Evolutionary conservation across 306 rosid genomes (phyloP), one percentile per base, ranked within the genome.

Genomic region (Aeschynomene evenia): DNA sequence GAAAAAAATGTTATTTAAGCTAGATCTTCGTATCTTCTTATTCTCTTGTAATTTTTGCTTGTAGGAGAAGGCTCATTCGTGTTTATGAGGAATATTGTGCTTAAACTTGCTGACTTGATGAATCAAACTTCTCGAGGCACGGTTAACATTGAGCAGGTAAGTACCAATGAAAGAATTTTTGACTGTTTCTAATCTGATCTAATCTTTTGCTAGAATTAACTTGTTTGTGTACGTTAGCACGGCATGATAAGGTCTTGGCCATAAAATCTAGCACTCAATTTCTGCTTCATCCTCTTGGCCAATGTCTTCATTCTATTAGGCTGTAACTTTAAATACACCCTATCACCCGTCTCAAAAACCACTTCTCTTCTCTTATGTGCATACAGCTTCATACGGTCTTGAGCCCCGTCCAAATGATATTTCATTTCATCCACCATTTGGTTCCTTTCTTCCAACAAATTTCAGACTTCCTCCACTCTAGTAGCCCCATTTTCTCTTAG

Each of bases 31-130:
- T n/a, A 15, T 73, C 63, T 68, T 31, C 65, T 71, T 31, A 51
- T 60, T 71, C 29, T 74, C 28, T 55, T 46, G 24, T 75, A 45
- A 61, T 66, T 61, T 10, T 42, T 85, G 68, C 63, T 67, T 88
- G 74, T 75, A 93, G 98, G 97, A 70, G 82, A 82, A 66, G 42
- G 69, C 58, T 88, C 97, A n/a, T 63, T 34, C 66, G 66, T 74
- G 68, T 79, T 78, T 52, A 82, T 87, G 97, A 85, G 61, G 84
- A 80, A 57, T 77, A 79, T 88, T 76, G 87, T 85, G 70, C 90
- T 82, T 81, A 87, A 82, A 79, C 92, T 94, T 69, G 89, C 92
- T 68, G 86, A 84, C 71, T 77, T 77, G 75, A 87, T 86, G 89
- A 85, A 40, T 75, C 73, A 56, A 43, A 68, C 63, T 40, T 52